These are phyloP conservation scores for Phytopythium vexans DNA, from an alignment of 352 stramenopile species.

Conservation along the genomic window DNA sequence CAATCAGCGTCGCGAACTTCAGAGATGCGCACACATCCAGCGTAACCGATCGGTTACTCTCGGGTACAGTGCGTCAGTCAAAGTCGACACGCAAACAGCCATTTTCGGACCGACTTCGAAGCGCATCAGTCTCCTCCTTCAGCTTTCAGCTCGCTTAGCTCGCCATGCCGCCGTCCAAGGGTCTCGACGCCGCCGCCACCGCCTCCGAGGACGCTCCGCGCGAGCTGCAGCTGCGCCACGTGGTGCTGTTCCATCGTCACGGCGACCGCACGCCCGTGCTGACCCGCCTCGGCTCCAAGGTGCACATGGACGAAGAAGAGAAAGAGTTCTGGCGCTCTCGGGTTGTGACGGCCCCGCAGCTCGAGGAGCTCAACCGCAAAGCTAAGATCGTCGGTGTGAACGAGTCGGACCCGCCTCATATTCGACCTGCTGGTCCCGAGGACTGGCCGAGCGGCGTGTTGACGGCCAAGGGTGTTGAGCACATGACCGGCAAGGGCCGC, in stretches of 20 bases:
- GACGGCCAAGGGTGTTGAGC: constrained; percentile 58
- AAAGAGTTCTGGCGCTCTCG: constrained; percentile 59
- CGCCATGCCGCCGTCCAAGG: no score
- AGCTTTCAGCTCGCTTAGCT: no score
- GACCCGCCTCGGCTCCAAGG: constrained; percentile 47
- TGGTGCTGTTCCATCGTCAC: constrained; percentile 77
- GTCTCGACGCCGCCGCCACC: no score
- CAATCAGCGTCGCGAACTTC: no score
- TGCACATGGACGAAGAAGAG: constrained; percentile 48
- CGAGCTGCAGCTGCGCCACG: constrained; percentile 54
- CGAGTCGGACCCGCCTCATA: constrained; percentile 35
- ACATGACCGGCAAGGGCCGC: constrained; percentile 69
- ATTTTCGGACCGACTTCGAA: no score
- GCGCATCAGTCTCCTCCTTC: no score
- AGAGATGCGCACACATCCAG: no score
- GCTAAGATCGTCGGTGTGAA: constrained; percentile 47
- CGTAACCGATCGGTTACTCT: no score
- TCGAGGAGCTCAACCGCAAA: constrained; percentile 39
- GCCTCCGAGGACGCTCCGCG: neutral
- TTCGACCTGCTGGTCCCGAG: constrained; percentile 31
- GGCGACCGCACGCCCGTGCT: constrained; percentile 77
- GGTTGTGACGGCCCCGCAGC: constrained; percentile 49
- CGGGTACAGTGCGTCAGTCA: no score
- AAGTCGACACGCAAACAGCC: no score
- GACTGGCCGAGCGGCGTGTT: constrained; percentile 55